A percentile compares a stretch with the other conserved stretches of the same genome.
Evolutionary conservation across 768 basidiomycete genomes (phyloP).

Genomic region (Scleroderma bovista): DNA sequence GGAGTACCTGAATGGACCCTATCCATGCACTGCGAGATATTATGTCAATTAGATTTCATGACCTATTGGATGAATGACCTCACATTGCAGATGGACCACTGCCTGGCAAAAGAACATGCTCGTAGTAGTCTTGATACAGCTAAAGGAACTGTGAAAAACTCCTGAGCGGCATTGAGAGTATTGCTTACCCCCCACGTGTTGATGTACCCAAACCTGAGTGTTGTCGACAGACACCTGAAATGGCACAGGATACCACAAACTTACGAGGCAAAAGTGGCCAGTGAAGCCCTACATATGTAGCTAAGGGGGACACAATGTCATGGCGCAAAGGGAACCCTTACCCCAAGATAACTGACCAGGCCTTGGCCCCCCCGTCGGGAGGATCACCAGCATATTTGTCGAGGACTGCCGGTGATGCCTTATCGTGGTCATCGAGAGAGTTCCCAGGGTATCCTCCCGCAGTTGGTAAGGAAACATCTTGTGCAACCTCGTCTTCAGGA

Average conservation of each 20-base stretch:
- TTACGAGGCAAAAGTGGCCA: conserved; percentile 38
- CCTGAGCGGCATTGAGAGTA: background rate
- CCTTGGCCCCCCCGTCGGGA: conserved; percentile 27
- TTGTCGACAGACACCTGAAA: background rate
- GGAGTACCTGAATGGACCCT: conserved; percentile 61
- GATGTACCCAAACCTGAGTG: conserved; percentile 57
- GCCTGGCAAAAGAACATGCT: conserved; percentile 42
- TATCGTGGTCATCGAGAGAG: background rate
- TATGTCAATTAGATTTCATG: background rate
- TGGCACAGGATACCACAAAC: conserved; percentile 1
- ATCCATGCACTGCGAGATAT: conserved; percentile 67
- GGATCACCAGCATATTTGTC: conserved; percentile 17
- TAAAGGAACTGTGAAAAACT: conserved; percentile 18
- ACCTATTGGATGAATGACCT: conserved; percentile 6
- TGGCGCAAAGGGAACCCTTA: conserved; percentile 3
- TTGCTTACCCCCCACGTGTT: conserved; percentile 66
- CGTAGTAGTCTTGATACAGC: conserved; percentile 74
- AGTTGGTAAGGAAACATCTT: too few species aligned
- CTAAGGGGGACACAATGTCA: background rate
- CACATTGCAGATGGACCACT: conserved; percentile 63
- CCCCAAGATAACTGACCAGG: conserved; percentile 27
- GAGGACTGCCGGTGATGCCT: background rate
- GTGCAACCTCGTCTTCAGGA: too few species aligned
- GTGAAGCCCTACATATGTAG: conserved; percentile 7
- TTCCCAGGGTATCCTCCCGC: too few species aligned